Evolutionary conservation across 2,329 filamentous ascomycete genomes (phyloP), one percentile per base, ranked within the genome.

Genomic region (Dendryphion nanum): DNA sequence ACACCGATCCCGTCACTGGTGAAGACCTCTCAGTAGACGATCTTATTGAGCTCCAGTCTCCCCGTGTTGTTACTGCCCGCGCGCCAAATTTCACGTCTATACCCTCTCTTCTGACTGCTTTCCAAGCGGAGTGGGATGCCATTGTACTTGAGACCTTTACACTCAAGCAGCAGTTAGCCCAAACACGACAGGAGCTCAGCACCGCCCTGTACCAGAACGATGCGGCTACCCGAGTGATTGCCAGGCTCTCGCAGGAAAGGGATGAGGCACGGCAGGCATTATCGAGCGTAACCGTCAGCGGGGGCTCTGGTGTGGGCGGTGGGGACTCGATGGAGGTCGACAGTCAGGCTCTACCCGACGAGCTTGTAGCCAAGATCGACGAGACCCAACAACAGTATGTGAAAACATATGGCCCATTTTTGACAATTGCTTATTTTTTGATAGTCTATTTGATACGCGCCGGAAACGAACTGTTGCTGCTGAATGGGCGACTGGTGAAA

Each of bases 121-220:
- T 98, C 67, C 93, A 98, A 67, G 95, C 95, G 66, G 93, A 98
- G 75, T 98, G 93, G 93, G 93, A 98, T 64, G 85, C 90, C 6
- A 73, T 96, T 30, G 88, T 91, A 10, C 75, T 97, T 23, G 93
- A 98, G 71, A 87, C 89, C 35, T 96, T 89, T 66, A 93, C 88
- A 51, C 73, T 97, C 43, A 85, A 87, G 70, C 87, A 96, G 66
- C 89, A 95, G 62, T 75, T 98, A 45, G 78, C 85, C 35, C 87
- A 95, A 63, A 95, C 90, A 29, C 78, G 91, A 50, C 90, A 96
- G 70, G 93, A 98, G 72, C 80, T 98, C 40, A 89, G 89, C 40
- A 93, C 89, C 1, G 88, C 93, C 0, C 76, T 98, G 17, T 98
- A 98, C 69, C 91, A 97, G 70, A 88, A 97, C 56, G 93, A 98